Base-by-base conservation (phyloP, 345 rosid genomes). In the Limnanthes douglasii region DNA sequence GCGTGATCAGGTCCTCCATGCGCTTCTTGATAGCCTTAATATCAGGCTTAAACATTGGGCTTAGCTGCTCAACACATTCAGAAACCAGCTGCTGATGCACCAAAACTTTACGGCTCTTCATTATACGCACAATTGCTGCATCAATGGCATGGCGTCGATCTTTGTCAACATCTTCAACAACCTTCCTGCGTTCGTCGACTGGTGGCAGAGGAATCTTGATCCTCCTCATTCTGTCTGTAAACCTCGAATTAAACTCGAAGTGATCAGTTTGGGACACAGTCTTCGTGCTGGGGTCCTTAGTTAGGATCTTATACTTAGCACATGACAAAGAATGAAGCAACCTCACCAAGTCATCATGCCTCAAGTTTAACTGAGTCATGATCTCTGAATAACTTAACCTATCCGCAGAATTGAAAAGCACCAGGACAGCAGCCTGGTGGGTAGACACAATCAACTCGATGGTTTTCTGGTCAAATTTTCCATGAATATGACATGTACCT, bases 21-120 rank as follows among this genome's bases (percentile, higher is more conserved):
- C 96, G 61, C 52, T 85, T 92, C 73, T 92, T 92, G 21, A 92
- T 92, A 5, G 86, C 93, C 63, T 78, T 92, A 5, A 78, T 72
- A 60, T 92, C 96, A 37, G 99, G 96, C 96, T 85, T 92, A 62
- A 92, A 85, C 99, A 73, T 85, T 45, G 86, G 83, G 56, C 78
- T 84, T 48, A 92, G 49, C 48, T 81, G 96, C 68, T 78, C 94
- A 1, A 92, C 95, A 44, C 96, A 85, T 65, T 81, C 96, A 5
- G 59, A 60, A 17, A 85, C 90, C 26, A 92, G 52, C 13, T 75
- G 96, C 41, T 78, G 96, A 57, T 85, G 86, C 26, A 78, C 78
- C 71, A 81, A 49, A 11, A 75, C 69, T 40, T 85, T 85, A 50
- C 96, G 54, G 29, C 90, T 69, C 78, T 92, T 92, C 99, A 92